Base-by-base conservation (phyloP, 1,284 basidiomycete genomes). In the Pascua sp. region DNA sequence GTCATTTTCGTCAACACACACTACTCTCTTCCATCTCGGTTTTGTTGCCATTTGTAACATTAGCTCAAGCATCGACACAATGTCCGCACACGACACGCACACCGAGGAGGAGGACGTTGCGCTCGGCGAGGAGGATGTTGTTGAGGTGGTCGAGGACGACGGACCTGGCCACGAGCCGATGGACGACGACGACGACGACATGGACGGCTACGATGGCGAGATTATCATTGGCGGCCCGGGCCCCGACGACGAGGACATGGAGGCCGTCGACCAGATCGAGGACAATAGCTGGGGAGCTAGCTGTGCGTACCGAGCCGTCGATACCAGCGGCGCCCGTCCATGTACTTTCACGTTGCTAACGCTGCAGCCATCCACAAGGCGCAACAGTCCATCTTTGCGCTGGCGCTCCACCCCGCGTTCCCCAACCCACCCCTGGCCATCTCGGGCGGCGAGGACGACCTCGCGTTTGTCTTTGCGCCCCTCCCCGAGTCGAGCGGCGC, bases 371-470 rank as follows among this genome's bases (percentile, higher is more conserved):
- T 70, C 39, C 77, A 72, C 61, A 64, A 58, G 44, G 62, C 64
- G 51, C 71, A 67, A 47, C 66, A 68, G 48, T 91, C 95, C 11
- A 89, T 98, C 49, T 99, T 98, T 73, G 80, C 86, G 47, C 80
- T 98, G 43, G 80, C 90, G 11, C 83, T 86, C 43, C 96, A 99
- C 75, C 83, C 83, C 0, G 56, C 60, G 8, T 81, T 76, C 67
- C 92, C 94, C 1, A 86, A 87, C 38, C 85, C 89, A 54, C 86
- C 89, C 2, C 80, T 98, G 39, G 92, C 90, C 5, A 87, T 86
- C 32, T 92, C 91, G 1, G 96, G 96, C 38, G 95, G 93, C 40
- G 93, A 96, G 77, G 96, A 98, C 75, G 95, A 98, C 74, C 77
- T 89, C 0, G 96, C 89, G 38, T 97, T 91, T 78, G 84, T 99